Evolutionary conservation across 2,329 filamentous ascomycete genomes (phyloP), one percentile per base, ranked within the genome.

Genomic region (Ophiobolus disseminans): DNA sequence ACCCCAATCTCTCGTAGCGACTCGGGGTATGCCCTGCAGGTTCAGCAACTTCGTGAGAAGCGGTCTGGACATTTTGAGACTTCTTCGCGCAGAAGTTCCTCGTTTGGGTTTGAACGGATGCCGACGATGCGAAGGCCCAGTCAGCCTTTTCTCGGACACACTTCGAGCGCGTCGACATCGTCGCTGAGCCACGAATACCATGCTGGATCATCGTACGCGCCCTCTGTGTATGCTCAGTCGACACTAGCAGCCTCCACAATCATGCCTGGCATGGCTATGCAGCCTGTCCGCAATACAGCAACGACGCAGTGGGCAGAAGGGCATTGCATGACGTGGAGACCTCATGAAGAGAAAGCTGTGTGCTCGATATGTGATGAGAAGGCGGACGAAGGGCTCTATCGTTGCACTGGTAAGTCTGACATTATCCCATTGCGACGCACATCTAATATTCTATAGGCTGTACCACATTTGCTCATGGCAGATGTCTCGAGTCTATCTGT

Each of bases 1-100:
- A 93, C 90, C 3, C 88, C 90, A 0, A 84, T 89, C n/a, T 96
- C 91, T 5, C 84, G 91, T 13, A 95, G 88, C 65, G 94, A 99
- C 68, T 97, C 93, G 4, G 93, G 91, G 1, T 95, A 94, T 72
- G 89, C 90, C 26, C 78, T 96, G 46, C 87, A 92, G 55, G 86
- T 46, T 89, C 14, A 96, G 90, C 4, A 46, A 25, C 78, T 99
- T 48, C 86, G 91, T 23, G 94, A 97, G 75, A 99, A 97, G 78
- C 85, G 93, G 41, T 97, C 94, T 3, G 92, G 90, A 1, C 91
- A 97, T 70, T 96, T 97, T 60, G 89, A 94, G 64, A 40, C 36
- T 8, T 34, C 43, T n/a, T 46, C 43, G 14, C 36, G 43, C 14
- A 26, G 43, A 13, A 46, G 43, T 26, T 46, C 43, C 35, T 46